A percentile compares a stretch with the other conserved stretches of the same genome.
These are phyloP conservation scores for Agarophyton chilense DNA, from an alignment of 23 red algal species.

Conservation along the genomic window DNA sequence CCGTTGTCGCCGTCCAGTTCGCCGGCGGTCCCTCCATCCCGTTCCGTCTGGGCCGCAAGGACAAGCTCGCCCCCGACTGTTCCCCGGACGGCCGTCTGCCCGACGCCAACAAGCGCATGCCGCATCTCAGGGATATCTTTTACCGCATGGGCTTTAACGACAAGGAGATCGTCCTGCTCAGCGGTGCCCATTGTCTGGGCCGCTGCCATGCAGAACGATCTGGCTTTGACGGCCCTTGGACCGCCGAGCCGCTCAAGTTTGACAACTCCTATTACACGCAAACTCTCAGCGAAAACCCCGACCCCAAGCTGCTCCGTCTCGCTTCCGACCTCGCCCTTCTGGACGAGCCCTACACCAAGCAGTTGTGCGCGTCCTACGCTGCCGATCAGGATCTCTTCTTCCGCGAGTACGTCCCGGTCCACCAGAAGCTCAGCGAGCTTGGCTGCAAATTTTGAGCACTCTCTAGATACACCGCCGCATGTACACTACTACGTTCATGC, in stretches of 20 bases:
- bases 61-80: slow-evolving; percentile 51
- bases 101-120: slow-evolving; percentile 69
- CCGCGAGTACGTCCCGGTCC: slow-evolving; percentile 77
- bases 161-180: slow-evolving; percentile 87
- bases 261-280: slow-evolving; percentile 89
- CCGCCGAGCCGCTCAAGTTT: slow-evolving; percentile 77
- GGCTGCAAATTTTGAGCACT: slow-evolving; percentile 33
- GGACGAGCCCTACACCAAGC: slow-evolving; percentile 72
- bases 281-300: slow-evolving; percentile 76
- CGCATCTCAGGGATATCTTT: slow-evolving; percentile 85
- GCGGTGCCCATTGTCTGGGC: slow-evolving; percentile 86
- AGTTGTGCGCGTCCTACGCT: slow-evolving; percentile 79
- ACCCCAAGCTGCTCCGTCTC: slow-evolving; percentile 82
- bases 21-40: slow-evolving; percentile 90
- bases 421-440: slow-evolving; percentile 95
- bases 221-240: slow-evolving; percentile 88
- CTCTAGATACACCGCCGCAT: too few relatives aligned
- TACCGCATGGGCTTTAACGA: slow-evolving; percentile 98
- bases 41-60: slow-evolving; percentile 78
- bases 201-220: slow-evolving; percentile 69
- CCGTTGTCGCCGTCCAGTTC: slow-evolving; percentile 79
- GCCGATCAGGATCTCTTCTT: slow-evolving; percentile 90
- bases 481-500: too few relatives aligned
- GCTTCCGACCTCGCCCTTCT: slow-evolving; percentile 80
- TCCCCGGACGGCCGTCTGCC: slow-evolving; percentile 83